Base-by-base conservation (phyloP, 2,329 filamentous ascomycete genomes). In the Myriosclerotinia curreyana region DNA sequence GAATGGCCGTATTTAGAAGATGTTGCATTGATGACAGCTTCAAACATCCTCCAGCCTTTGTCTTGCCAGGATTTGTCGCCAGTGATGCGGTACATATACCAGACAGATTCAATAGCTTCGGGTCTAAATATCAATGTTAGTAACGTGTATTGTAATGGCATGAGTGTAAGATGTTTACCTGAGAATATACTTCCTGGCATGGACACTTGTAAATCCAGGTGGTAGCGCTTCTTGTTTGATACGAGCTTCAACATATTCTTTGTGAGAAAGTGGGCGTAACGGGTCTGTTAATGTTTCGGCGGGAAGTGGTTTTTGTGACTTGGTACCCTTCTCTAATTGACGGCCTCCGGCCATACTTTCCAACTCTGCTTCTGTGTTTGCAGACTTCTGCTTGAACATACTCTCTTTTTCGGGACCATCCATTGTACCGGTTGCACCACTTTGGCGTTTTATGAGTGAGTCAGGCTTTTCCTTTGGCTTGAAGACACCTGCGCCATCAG, bases 21-120 rank as follows among this genome's bases (percentile, higher is more conserved):
- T 2, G 91, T 92, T 40, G 85, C 81, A 42, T 81, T 81, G 64
- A 89, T 80, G 59, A 95, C 86, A 25, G 88, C 81, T 67, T 86
- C 78, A 74, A 92, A 96, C 91, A 96, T 96, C 58, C 81, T 79
- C 92, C 92, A 96, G 20, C 91, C 93, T 69, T 89, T 88, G 36
- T 96, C 91, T 74, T 89, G 88, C 82, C 91, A 92, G 5, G 77
- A 76, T 1, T 81, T 77, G 68, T 95, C 89, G 55, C 91, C 92
- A 0, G 91, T 96, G 76, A 96, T 91, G 73, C 92, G 90, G 78
- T 96, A 95, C 80, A 96, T 88, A 77, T 93, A 90, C 83, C 92
- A 96, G 17, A 96, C 86, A 0, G 88, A 92, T 72, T 96, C 92
- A 70, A 96, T 92, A 0, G 90, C 91, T 79, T 96, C 92, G 25